Percentiles rank a stretch among this genome's conserved stretches.
Conservation (phyloP, 2,329 filamentous ascomycete species). For the Penicillium sp. region DNA sequence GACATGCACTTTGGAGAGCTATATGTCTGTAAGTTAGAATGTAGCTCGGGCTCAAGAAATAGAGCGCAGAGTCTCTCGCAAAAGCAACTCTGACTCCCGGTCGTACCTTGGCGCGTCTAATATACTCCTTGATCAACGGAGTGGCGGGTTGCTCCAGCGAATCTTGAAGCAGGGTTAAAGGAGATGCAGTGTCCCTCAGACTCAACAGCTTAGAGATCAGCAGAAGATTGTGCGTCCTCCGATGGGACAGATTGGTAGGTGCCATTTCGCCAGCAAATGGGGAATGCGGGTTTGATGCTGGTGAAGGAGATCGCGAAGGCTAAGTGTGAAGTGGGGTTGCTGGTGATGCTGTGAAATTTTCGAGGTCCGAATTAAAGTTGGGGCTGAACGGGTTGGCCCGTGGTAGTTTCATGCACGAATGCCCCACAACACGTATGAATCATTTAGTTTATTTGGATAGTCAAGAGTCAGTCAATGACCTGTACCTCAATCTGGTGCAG, state of each 20-base stretch:
- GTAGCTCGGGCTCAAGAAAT: too few species aligned
- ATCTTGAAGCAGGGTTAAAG: conserved; percentile 80
- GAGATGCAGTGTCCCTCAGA: conserved; percentile 71
- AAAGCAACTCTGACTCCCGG: neutral
- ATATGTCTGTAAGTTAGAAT: conserved; percentile 8
- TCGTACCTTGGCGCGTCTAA: conserved; percentile 64
- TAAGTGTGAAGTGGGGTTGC: conserved; percentile 17
- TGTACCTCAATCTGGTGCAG: too few species aligned
- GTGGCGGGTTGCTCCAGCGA: conserved; percentile 73
- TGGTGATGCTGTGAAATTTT: conserved; percentile 25
- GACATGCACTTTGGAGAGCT: conserved; percentile 58
- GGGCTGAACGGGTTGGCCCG: conserved; percentile 33
- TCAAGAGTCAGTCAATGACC: too few species aligned
- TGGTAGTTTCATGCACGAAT: neutral
- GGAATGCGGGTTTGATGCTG: neutral
- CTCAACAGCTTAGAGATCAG: conserved; percentile 77
- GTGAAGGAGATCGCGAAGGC: neutral
- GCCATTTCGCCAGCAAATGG: conserved; percentile 23
- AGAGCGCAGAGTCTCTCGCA: too few species aligned
- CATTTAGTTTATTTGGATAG: too few species aligned
- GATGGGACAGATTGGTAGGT: conserved; percentile 48
- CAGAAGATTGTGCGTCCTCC: conserved; percentile 76
- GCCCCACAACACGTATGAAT: too few species aligned
- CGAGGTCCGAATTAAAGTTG: conserved; percentile 20
- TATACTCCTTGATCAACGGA: conserved; percentile 66